These are phyloP conservation scores for Leishmania mexicana DNA, from an alignment of 208 protist genomes.

Conservation along the genomic window DNA sequence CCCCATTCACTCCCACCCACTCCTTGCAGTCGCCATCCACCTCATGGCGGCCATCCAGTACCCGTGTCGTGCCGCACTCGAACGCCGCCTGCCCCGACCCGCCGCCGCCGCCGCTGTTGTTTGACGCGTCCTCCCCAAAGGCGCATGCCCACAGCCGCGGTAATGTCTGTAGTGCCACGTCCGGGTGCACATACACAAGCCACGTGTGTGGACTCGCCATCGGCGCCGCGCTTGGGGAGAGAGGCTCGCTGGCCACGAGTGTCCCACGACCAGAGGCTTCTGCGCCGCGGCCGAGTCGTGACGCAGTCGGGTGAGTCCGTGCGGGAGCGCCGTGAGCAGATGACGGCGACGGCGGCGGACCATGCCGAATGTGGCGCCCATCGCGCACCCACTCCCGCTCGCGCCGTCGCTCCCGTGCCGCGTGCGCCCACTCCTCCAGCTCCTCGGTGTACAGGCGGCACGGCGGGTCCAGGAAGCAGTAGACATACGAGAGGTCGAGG, in stretches of 20 bases:
- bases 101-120: background rate
- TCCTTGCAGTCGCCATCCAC: background rate
- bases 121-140: background rate
- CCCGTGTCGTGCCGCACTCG: background rate
- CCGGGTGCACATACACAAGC: conserved; percentile 28
- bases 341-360: background rate
- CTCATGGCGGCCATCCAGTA: background rate
- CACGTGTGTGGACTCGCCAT: conserved; percentile 11
- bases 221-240: background rate
- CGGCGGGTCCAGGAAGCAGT: conserved; percentile 23
- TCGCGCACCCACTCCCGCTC: background rate
- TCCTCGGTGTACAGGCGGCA: conserved; percentile 16
- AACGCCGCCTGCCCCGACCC: background rate
- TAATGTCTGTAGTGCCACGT: background rate
- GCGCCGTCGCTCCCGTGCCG: background rate
- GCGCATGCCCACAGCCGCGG: conserved; percentile 3
- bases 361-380: background rate
- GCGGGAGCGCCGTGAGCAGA: no score
- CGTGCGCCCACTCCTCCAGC: conserved; percentile 6
- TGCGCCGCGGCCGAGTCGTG: background rate
- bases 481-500: conserved; percentile 11
- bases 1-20: no score
- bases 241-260: background rate
- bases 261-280: background rate
- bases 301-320: background rate